A percentile compares a stretch with the other conserved stretches of the same genome.
Conservation (phyloP, 176 grass and related monocot species). For the Aegilops sharonensis region DNA sequence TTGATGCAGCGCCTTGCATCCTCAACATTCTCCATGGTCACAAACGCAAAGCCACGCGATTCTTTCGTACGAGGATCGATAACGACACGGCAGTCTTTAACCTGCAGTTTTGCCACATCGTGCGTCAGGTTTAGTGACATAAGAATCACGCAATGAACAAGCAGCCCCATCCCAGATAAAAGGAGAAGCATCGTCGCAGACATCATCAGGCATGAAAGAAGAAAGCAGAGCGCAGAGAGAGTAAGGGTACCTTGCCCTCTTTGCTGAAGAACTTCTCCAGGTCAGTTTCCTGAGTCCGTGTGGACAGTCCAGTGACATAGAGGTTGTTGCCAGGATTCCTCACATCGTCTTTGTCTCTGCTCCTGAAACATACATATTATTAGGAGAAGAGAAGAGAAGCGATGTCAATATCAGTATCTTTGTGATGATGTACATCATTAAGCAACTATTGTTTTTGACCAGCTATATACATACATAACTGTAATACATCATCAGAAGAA, state of each 20-base stretch:
- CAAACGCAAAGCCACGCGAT: constrained; percentile 95
- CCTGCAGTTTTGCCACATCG: constrained; percentile 35
- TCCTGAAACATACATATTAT: constrained; percentile 26
- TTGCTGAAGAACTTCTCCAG: constrained; percentile 90
- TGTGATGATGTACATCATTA: neutral
- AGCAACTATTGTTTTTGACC: no score
- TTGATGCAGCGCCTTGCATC: constrained; percentile 80
- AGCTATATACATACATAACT: neutral
- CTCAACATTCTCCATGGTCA: constrained; percentile 80
- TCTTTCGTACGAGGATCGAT: constrained; percentile 83
- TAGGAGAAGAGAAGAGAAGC: neutral
- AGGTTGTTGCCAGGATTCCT: constrained; percentile 95
- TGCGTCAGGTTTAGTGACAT: neutral
- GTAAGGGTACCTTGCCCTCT: constrained; percentile 78
- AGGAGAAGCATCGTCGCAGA: neutral
- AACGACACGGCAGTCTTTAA: constrained; percentile 78
- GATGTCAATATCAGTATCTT: neutral
- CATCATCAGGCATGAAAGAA: neutral
- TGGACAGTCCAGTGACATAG: constrained; percentile 94
- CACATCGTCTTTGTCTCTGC: constrained; percentile 42
- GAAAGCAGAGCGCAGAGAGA: neutral
- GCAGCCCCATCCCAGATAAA: neutral
- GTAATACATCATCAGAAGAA: neutral
- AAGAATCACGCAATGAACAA: neutral
- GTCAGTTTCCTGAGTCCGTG: constrained; percentile 56